Conservation (phyloP, 164 flowering plant genomes). For the Vitis riparia region DNA sequence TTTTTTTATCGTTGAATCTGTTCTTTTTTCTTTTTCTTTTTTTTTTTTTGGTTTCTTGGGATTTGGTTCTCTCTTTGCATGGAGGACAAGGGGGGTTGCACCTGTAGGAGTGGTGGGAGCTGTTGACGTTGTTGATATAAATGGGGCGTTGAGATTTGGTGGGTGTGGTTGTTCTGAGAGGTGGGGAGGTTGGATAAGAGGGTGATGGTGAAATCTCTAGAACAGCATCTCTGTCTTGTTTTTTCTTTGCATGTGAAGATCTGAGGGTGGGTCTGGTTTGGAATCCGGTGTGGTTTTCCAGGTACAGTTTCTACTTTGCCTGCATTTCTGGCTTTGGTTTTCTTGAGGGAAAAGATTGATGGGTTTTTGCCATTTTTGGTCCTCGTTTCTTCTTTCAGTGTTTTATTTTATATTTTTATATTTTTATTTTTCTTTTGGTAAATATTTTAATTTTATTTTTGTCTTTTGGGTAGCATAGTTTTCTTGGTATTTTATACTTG, state of each 20-base stretch:
- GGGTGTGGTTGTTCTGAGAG: too few relatives aligned
- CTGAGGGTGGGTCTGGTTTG: conserved; percentile 12
- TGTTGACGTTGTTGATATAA: too few relatives aligned
- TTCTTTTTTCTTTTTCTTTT: neutral
- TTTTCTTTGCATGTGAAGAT: conserved; percentile 14
- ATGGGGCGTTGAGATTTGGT: too few relatives aligned
- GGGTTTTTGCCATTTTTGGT: neutral
- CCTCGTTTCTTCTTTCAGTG: neutral
- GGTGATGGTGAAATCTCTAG: too few relatives aligned
- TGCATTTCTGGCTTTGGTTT: conserved; percentile 14
- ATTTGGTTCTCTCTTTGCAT: too few relatives aligned
- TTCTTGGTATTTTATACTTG: too few relatives aligned
- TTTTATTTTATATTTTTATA: neutral
- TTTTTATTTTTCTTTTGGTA: conserved; percentile 2
- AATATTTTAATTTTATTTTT: conserved; percentile 5
- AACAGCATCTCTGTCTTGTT: neutral
- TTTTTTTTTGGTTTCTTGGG: too few relatives aligned
- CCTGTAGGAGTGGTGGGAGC: too few relatives aligned
- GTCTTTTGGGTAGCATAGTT: too few relatives aligned
- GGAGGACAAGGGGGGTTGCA: too few relatives aligned
- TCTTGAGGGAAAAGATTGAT: conserved; percentile 6
- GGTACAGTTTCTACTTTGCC: conserved; percentile 15
- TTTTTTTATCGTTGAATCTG: conserved; percentile 1
- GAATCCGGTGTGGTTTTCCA: conserved; percentile 6
- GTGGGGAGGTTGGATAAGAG: too few relatives aligned